These are phyloP conservation scores for Fusarium begoniae DNA, from an alignment of 2,329 filamentous ascomycete genomes.

Conservation along the genomic window DNA sequence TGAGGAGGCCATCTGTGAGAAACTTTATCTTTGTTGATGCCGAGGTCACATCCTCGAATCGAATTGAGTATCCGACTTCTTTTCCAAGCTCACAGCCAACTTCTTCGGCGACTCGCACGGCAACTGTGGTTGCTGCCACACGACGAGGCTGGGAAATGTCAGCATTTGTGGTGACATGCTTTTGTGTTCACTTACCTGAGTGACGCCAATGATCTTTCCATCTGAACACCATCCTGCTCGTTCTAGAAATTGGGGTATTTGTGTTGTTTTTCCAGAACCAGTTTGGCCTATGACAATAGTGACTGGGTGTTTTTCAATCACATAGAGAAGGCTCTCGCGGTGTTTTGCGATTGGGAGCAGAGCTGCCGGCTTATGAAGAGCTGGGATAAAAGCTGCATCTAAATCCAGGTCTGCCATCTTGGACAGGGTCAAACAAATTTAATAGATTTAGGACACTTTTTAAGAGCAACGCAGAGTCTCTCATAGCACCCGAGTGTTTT, in stretches of 20 bases:
- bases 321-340: conserved; percentile 80
- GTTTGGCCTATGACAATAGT: conserved; percentile 94
- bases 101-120: conserved; percentile 88
- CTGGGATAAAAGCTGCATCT: conserved; percentile 73
- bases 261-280: conserved; percentile 94
- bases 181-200: conserved; percentile 71
- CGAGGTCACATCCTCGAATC: conserved; percentile 91
- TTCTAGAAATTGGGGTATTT: conserved; percentile 91
- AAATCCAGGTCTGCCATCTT: conserved; percentile 67
- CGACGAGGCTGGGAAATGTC: conserved; percentile 74
- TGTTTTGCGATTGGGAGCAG: conserved; percentile 90
- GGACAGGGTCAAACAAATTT: neutral
- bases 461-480: neutral
- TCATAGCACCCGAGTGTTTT: neutral
- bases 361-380: conserved; percentile 84
- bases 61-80: conserved; percentile 91
- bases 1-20: conserved; percentile 88
- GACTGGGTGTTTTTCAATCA: conserved; percentile 84
- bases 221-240: conserved; percentile 88
- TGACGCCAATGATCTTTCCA: conserved; percentile 86
- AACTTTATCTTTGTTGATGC: conserved; percentile 90
- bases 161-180: conserved; percentile 18
- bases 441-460: too few relatives aligned
- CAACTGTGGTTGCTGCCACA: conserved; percentile 91
- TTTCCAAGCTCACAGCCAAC: conserved; percentile 86